A percentile compares a stretch with the other conserved stretches of the same genome.
Conservation (phyloP, 139 green algal species). For the Diplosphaera chodatii region DNA sequence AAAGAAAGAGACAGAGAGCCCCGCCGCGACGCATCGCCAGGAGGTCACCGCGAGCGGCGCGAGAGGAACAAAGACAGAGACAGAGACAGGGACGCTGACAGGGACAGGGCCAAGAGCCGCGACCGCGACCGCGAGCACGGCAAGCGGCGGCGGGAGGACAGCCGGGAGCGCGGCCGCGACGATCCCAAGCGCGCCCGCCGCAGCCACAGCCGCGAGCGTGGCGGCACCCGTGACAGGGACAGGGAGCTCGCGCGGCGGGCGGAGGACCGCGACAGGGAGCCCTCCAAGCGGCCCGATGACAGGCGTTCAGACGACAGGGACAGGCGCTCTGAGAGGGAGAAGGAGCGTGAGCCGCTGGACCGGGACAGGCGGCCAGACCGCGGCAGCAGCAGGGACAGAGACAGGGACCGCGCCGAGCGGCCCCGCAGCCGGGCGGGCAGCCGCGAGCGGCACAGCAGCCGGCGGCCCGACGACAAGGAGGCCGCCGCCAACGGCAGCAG, state of each 20-base stretch:
- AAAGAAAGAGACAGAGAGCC: background rate
- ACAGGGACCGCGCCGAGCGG: background rate
- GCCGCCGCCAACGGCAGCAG: background rate
- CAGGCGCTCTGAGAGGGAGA: background rate
- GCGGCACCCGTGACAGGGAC: conserved; percentile 1
- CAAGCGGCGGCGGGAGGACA: conserved; percentile 9
- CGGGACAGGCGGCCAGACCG: too few relatives aligned
- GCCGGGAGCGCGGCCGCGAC: conserved; percentile 5
- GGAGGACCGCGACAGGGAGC: background rate
- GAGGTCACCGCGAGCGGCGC: background rate
- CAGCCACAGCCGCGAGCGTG: conserved; percentile 5
- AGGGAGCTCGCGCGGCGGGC: background rate
- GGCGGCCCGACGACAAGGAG: background rate
- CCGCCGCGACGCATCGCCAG: background rate
- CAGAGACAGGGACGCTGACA: conserved; percentile 5
- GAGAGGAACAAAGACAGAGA: background rate
- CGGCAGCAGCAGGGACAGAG: background rate
- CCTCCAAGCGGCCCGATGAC: too few relatives aligned
- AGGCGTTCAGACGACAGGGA: background rate
- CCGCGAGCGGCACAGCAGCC: conserved; percentile 7
- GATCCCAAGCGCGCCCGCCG: background rate
- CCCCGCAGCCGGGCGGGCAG: background rate
- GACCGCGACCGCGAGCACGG: background rate
- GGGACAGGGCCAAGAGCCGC: background rate
- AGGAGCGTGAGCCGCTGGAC: conserved; percentile 8